Evolutionary conservation across 495 filamentous ascomycete genomes (phyloP), one percentile per base, ranked within the genome.

Genomic region (Poronia punctata): DNA sequence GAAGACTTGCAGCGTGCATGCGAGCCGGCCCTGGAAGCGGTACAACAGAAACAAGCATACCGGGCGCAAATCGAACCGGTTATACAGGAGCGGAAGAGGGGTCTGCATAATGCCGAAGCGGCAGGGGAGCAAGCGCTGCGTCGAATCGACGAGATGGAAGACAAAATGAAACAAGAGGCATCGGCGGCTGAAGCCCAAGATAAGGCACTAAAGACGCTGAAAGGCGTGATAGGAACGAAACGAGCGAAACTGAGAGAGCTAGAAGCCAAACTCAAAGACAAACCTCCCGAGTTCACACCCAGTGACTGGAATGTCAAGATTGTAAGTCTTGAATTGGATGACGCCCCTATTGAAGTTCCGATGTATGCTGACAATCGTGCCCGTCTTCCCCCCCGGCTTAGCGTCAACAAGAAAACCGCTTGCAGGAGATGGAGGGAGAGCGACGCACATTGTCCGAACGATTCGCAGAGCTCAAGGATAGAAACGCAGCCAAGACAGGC

Each of bases 1-100:
- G 62, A 67, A 27, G 59, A 65, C 16, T 62, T 95, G 11, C 60
- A 83, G 49, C 33, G 62, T 0, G 74, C 82, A 16, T 67, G 81
- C 2, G 78, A 76, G 18, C 92, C 92, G 37, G 72, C 78, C 1
- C 50, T 94, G 38, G 50, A 70, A 49, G 76, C 78, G 2, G 73
- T 84, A 20, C 79, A 78, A 37, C 55, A 54, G 10, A 94, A 90
- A 57, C 61, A 83, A 45, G 56, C 60, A 8, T 92, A 92, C 45
- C 28, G 54, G 35, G 54, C 43, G 9, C 54, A 62, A 12, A 60
- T 78, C 4, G 57, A 70, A 36, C 46, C 53, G 3, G 78, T 80
- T 4, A 66, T 75, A 5, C 58, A 59, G 5, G 63, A 64, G 31
- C 73, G 79, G 30, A 72, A 73, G 45, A 58, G 55, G n/a, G 56